Evolutionary conservation across 306 rosid species (phyloP), one percentile per base, ranked within the genome.

Genomic region (Malus sieversii): DNA sequence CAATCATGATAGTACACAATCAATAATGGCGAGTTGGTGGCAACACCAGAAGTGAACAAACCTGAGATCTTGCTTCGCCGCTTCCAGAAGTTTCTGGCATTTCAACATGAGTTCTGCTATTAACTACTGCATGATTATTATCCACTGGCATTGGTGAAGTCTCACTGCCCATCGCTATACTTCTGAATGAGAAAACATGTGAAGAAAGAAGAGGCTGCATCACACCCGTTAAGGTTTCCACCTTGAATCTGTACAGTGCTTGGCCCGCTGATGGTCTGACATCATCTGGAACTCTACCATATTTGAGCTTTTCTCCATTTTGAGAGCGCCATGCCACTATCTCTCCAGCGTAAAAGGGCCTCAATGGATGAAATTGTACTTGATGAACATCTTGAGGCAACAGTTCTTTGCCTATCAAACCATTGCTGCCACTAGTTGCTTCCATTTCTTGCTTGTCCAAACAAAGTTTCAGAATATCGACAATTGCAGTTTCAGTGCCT

Each of bases 321-420:
- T 92, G 92, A 72, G 90, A 85, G 32, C 96, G 94, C 98, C 98
- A 94, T 68, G 98, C 98, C 73, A 94, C 98, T 85, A 94, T 86
- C 88, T 94, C 98, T 68, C 95, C 97, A 23, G 93, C 89, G 70
- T 92, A 94, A 74, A 94, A 94, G 75, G 98, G 98, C 78, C 98
- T 88, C 82, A 94, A 77, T 1, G 97, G 98, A 86, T 94, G 98
- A 83, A 94, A 80, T 82, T 94, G 98, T 75, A 94, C 88, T 81
- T 90, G 98, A 75, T 78, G 94, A 53, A 93, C 96, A 84, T 94
- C 96, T 86, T 94, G 98, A 38, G 96, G 85, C 78, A 94, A 75
- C 45, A 94, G 82, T 76, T 94, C 97, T 74, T 83, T 92, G 59
- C 98, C 98, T 69, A 86, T 76, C 81, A 90, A 76, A 85, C 84